Percentiles rank a stretch among this genome's conserved stretches.
phyloP scores from a whole-genome alignment of 2,329 filamentous ascomycete genomes.

The Beauveria asiatica region DNA sequence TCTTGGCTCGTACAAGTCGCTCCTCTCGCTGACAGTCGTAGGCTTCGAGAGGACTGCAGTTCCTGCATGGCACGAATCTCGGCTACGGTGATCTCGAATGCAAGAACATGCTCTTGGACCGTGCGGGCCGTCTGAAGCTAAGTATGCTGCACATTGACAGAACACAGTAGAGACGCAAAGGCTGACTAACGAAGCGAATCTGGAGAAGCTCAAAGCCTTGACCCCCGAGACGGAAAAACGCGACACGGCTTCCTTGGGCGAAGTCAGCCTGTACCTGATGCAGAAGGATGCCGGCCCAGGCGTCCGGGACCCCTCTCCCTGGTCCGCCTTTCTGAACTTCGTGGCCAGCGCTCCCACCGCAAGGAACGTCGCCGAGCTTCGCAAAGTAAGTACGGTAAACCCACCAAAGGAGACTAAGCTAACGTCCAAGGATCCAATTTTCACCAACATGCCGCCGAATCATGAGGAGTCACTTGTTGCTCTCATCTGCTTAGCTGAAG shows the following conservation, averaged over 20 bases:
- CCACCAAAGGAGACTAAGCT: neutral
- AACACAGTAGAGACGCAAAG: neutral
- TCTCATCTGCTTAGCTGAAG: neutral
- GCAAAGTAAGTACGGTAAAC: neutral
- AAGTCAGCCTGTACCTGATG: too few species aligned
- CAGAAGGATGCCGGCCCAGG: neutral
- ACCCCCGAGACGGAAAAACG: too few species aligned
- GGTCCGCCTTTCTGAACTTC: neutral
- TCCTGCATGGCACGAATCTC: neutral
- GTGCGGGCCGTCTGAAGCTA: neutral
- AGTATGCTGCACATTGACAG: neutral
- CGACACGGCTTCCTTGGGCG: too few species aligned
- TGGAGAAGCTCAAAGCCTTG: neutral
- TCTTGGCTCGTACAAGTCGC: neutral
- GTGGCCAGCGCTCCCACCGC: neutral
- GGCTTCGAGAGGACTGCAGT: neutral
- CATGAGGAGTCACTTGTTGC: neutral
- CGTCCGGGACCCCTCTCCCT: neutral
- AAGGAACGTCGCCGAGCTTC: neutral
- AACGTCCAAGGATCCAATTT: neutral
- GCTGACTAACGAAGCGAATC: neutral
- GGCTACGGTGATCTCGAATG: neutral
- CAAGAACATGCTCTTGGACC: neutral
- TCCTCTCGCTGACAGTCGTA: neutral
- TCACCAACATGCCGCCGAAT: neutral